Conservation (phyloP, 2,329 filamentous ascomycete genomes). For the Cyclaneusma minus region DNA sequence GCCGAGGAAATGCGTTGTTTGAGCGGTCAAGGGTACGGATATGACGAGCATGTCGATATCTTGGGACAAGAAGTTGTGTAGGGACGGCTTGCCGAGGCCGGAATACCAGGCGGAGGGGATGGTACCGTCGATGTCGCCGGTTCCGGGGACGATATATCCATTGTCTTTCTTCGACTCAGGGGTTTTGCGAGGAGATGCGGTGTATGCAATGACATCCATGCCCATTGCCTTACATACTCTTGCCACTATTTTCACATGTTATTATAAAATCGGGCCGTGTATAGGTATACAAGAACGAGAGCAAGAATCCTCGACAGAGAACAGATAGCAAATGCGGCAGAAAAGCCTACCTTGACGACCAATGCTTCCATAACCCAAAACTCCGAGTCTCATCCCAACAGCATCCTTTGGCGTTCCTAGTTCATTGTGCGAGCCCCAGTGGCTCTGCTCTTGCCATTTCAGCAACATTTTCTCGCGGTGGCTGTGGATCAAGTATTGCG, state of each 20-base stretch:
- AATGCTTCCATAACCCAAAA: conserved; percentile 24
- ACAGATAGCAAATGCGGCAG: not conserved
- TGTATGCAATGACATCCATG: conserved; percentile 50
- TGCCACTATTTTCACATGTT: conserved; percentile 25
- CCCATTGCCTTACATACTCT: conserved; percentile 39
- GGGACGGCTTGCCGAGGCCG: conserved; percentile 16
- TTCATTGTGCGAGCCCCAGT: conserved; percentile 28
- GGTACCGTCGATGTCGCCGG: conserved; percentile 22
- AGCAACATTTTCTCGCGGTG: conserved; percentile 37
- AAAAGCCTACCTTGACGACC: conserved; percentile 22
- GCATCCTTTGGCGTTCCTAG: conserved; percentile 29
- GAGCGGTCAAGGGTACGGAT: conserved; percentile 20
- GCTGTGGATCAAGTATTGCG: conserved; percentile 43
- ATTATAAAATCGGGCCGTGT: conserved; percentile 3
- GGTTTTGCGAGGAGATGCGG: conserved; percentile 41
- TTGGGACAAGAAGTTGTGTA: conserved; percentile 20
- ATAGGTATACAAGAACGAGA: not conserved
- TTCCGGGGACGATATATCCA: conserved; percentile 49
- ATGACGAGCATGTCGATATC: conserved; percentile 23
- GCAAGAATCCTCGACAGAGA: not conserved
- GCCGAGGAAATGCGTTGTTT: conserved; percentile 24
- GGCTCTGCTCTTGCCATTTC: conserved; percentile 38
- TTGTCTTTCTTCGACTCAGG: conserved; percentile 37
- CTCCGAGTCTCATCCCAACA: conserved; percentile 40
- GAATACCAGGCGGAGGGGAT: conserved; percentile 22